Evolutionary conservation across 108 stramenopile genomes (phyloP), one percentile per base, ranked within the genome.

Genomic region (Hondaea fermentalgiana): DNA sequence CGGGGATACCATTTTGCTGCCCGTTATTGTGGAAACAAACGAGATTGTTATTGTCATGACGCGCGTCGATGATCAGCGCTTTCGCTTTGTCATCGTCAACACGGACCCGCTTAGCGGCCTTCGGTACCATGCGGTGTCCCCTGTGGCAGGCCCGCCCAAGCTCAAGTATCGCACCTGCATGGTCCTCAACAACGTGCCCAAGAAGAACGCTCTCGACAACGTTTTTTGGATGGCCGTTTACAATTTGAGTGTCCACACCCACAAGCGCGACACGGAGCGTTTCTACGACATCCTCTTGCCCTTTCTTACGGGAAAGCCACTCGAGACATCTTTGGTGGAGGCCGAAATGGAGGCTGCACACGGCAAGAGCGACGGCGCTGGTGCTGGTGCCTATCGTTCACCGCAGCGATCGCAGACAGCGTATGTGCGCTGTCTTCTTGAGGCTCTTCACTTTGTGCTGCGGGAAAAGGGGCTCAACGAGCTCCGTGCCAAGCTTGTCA

Each of bases 161-260:
- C 49, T 90, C 55, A 87, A 60, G 47, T 90, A 51, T 35, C 90
- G 90, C 43, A 88, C 90, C 5, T 88, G 51, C 8, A 72, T 90
- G 88, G 90, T 90, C 57, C 88, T 90, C 42, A 29, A 69, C 72
- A 59, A 45, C 45, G 87, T 90, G 44, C 88, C 90, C 4, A 90
- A 90, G 88, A 90, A 90, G 88, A 90, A 90, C 87, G 83, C 57
- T 10, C 88, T 88, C 45, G 90, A 90, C 72, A 87, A 90, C 60
- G 90, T 90, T 44, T 90, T 90, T 58, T 90, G 90, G 90, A 53
- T 76, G 72, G 90, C 90, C 58, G 47, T 57, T 21, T 90, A 90
- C 59, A 90, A 90, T 58, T 64, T 90, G 90, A 8, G 69, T 21
- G 60, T 90, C 43, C 60, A 58, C 21, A 72, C 0, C 14, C 90